Conservation (phyloP, 768 basidiomycete species). For the Fomitopsis serialis region DNA sequence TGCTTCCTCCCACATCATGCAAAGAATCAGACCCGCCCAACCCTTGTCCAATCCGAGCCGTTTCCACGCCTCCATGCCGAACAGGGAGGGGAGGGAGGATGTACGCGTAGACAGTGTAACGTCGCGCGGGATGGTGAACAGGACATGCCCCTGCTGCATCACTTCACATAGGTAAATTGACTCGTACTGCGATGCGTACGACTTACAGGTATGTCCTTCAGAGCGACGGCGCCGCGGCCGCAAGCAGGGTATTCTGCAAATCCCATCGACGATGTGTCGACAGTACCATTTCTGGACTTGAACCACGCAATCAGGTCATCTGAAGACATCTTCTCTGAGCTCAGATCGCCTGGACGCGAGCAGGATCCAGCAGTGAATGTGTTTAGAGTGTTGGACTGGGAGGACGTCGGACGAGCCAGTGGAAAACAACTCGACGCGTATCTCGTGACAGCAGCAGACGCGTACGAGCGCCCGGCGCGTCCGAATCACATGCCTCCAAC, state of each 20-base stretch:
- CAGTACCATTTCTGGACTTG: conserved; percentile 37
- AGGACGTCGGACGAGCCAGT: no score
- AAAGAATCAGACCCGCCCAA: conserved; percentile 87
- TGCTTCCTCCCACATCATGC: conserved; percentile 93
- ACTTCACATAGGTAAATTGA: not conserved
- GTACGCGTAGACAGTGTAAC: conserved; percentile 78
- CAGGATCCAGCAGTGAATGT: no score
- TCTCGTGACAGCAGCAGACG: no score
- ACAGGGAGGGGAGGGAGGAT: conserved; percentile 51
- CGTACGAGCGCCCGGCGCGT: no score
- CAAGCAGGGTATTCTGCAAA: conserved; percentile 43
- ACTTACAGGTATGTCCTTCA: conserved; percentile 65
- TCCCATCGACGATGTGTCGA: conserved; percentile 44
- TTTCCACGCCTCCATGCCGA: conserved; percentile 67
- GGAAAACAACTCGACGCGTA: no score
- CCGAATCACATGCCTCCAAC: no score
- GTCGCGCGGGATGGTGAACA: conserved; percentile 80
- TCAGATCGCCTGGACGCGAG: no score
- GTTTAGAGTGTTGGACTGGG: no score
- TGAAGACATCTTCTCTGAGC: not conserved
- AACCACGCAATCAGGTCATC: conserved; percentile 54
- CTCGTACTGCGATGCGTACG: not conserved
- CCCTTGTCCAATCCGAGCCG: conserved; percentile 52
- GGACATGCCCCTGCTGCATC: conserved; percentile 58
- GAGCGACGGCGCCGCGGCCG: conserved; percentile 72